Evolutionary conservation across 352 stramenopile genomes (phyloP), one percentile per base, ranked within the genome.

Genomic region (Phytopythium boreale): DNA sequence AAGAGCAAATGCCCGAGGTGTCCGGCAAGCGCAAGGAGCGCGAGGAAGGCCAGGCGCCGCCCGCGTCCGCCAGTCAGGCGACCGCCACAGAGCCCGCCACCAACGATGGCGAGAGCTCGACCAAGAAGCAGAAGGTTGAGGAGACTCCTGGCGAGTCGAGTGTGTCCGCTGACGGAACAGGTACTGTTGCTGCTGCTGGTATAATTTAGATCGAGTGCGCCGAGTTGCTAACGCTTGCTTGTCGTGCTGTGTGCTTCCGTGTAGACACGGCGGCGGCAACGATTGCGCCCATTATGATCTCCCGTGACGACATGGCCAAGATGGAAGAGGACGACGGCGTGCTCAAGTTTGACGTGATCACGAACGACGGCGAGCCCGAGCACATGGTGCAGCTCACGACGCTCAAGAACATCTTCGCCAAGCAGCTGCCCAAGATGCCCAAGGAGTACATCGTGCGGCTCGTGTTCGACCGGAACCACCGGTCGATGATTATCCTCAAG

Each of bases 381-480:
- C 88, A 96, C 70, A 82, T 97, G 72, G 77, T 97, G 10, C 88
- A 96, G 75, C 84, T 99, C 27, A 97, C 97, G 47, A 97, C 90
- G 7, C 76, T 99, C 26, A 99, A 99, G 79, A 98, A 98, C 61
- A 98, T 99, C 19, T 99, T 99, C 66, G 88, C 93, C 1, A 92
- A 97, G 68, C 97, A 99, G 64, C 79, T 99, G 14, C 97, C 97
- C 8, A 99, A 99, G 67, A 99, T 99, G 98, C 98, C 97, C 4
- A 97, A 97, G 68, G 95, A 99, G 68, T 99, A 99, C 80, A 99
- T 99, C 68, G 96, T 98, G 7, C 86, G 98, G 5, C 81, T 99
- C 19, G 96, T 99, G 24, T 99, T 99, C 66, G 97, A 99, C 69
- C 87, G 92, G 27, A 96, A 82, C 72, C 96, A 98, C 71, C 75